Base-by-base conservation (phyloP, 2,329 filamentous ascomycete species). In the Pestalotiopsis sp. region DNA sequence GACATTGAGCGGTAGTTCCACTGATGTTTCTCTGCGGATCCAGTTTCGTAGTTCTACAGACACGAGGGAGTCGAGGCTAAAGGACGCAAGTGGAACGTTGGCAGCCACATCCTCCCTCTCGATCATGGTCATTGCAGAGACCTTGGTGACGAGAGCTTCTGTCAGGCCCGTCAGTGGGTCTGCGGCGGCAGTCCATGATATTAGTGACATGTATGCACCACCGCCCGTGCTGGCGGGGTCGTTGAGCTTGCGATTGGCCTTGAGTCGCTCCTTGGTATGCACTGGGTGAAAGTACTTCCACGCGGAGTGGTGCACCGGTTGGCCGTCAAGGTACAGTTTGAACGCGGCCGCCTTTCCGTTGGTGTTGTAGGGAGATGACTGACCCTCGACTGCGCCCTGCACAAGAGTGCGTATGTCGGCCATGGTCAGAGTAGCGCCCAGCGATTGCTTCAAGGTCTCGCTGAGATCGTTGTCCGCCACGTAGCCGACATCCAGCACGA, bases 21-120 rank as follows among this genome's bases (percentile, higher is more conserved):
- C 31, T 2, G 31, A 36, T 9, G 31, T 36, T 36, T 36, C 31
- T 2, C 31, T 36, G 31, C 66, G 61, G 14, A 68, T 65, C 66
- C 66, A 68, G 49, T 68, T 68, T 7, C 66, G 31, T 11, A 68
- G 52, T 23, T 68, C 66, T 0, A 68, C 25, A n/a, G 66, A 65
- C 12, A 68, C 39, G 27, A 68, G n/a, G 17, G 39, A 57, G 52
- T 68, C 66, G 3, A 68, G 66, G 6, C 66, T 61, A 23, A 68
- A 27, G 55, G 20, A 31, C 4, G 7, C 61, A 38, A 41, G 9
- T 9, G 27, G 25, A 39, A 23, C 31, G 25, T 52, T 6, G 66
- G 61, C 1, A 9, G 41, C 45, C 27, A 68, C 57, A n/a, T 68
- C 66, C 1, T 68, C 66, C n/a, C 36, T 41, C 3, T 68, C 66